Conservation (phyloP, 331 rosid species). For the Spiraea crenata region DNA sequence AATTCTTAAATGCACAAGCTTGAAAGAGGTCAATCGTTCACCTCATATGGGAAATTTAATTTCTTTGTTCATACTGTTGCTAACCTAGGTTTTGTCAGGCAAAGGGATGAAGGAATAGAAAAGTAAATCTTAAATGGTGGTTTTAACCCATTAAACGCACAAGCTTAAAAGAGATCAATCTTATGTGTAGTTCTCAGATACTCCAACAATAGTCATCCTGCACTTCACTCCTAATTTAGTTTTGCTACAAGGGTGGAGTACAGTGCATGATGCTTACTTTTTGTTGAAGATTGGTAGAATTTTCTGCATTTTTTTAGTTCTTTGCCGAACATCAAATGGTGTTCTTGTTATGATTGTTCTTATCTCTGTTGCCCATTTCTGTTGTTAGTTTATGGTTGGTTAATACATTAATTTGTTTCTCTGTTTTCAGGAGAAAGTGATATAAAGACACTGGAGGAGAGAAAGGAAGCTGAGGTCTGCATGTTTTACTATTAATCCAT, state of each 20-base stretch:
- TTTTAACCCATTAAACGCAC: neutral
- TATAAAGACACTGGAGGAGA: conserved; percentile 43
- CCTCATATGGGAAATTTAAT: neutral
- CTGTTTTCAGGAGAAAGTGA: conserved; percentile 60
- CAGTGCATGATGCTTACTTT: neutral
- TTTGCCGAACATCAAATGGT: neutral
- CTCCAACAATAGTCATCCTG: too few species aligned
- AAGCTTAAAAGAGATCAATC: neutral
- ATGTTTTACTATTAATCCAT: conserved; percentile 26
- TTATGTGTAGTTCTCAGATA: neutral
- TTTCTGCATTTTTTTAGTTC: conserved; percentile 1
- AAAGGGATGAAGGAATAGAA: neutral
- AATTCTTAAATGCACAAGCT: neutral
- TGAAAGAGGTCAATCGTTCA: neutral
- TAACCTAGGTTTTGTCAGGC: neutral
- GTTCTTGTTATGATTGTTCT: neutral
- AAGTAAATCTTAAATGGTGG: neutral
- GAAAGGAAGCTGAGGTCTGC: conserved; percentile 62
- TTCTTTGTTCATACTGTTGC: neutral
- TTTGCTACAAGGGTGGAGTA: too few species aligned
- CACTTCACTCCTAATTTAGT: too few species aligned
- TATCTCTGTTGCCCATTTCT: neutral
- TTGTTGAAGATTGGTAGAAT: neutral
- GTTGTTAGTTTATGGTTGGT: conserved; percentile 1
- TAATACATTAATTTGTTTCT: conserved; percentile 19